These are phyloP conservation scores for Arctium minus DNA, from an alignment of 129 eudicot genomes.

Conservation along the genomic window DNA sequence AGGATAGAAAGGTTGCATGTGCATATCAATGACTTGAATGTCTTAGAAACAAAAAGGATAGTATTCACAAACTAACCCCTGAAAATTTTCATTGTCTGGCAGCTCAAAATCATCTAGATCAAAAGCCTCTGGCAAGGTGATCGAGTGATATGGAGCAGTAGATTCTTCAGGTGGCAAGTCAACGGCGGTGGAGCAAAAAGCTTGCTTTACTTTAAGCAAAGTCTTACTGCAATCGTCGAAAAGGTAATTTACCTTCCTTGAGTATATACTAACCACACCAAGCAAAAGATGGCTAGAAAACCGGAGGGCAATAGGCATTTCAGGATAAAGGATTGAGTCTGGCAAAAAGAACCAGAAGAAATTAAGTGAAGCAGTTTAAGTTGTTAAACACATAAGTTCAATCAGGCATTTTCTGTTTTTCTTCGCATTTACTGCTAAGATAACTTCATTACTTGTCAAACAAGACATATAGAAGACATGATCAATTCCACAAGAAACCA, in stretches of 20 bases:
- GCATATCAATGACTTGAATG: background rate
- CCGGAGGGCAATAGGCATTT: conserved; percentile 95
- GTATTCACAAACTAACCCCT: conserved; percentile 58
- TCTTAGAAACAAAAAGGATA: background rate
- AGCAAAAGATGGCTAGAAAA: conserved; percentile 61
- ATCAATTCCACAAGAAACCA: background rate
- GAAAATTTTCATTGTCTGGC: background rate
- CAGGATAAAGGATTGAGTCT: conserved; percentile 94
- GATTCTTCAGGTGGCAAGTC: no score
- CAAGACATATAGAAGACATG: background rate
- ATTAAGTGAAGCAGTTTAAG: conserved; percentile 2
- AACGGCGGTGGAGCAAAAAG: no score
- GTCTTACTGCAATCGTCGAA: no score
- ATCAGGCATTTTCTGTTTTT: background rate
- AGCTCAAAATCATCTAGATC: no score
- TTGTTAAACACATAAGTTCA: background rate
- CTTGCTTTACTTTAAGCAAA: no score
- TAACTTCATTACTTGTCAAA: background rate
- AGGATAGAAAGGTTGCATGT: background rate
- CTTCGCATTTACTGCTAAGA: background rate
- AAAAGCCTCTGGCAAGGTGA: no score
- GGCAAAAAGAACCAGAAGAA: conserved; percentile 24
- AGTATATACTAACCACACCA: no score
- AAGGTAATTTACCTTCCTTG: no score
- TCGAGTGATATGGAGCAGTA: no score